Evolutionary conservation across 805 yeast species (phyloP).

Genomic region (Aciculoconidium aculeatum): DNA sequence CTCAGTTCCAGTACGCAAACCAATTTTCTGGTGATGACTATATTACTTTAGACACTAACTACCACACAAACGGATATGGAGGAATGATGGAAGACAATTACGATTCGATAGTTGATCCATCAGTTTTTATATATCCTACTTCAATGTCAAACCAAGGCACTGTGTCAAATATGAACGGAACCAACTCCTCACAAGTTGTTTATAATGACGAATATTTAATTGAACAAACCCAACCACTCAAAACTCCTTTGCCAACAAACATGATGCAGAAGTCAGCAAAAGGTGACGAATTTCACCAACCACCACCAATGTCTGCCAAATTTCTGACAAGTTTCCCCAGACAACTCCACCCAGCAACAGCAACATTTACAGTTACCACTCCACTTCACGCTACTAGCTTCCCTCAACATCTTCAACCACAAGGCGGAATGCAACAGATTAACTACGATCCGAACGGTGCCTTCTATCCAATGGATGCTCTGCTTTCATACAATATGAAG

Average conservation of each 20-base stretch:
- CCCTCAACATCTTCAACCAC: slow-evolving; percentile 4
- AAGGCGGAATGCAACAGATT: slow-evolving; percentile 3
- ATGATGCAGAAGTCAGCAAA: slow-evolving; percentile 9
- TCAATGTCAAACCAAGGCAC: slow-evolving; percentile 1
- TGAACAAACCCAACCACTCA: slow-evolving; percentile 45
- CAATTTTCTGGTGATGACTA: slow-evolving; percentile 16
- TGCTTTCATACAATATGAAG: slow-evolving; percentile 4
- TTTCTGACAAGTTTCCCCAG: slow-evolving; percentile 16
- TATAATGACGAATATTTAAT: slow-evolving; percentile 44
- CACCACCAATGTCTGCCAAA: slow-evolving; percentile 21
- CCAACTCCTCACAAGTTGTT: slow-evolving; percentile 25
- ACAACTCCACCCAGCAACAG: slow-evolving; percentile 5
- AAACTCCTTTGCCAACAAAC: slow-evolving; percentile 20
- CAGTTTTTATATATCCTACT: slow-evolving; percentile 14
- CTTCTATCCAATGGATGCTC: slow-evolving; percentile 4
- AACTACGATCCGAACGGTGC: slow-evolving; percentile 4
- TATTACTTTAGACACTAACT: slow-evolving; percentile 19
- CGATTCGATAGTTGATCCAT: slow-evolving; percentile 16
- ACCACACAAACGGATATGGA: slow-evolving; percentile 10
- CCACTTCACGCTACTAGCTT: slow-evolving; percentile 6
- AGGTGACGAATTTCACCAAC: slow-evolving; percentile 17
- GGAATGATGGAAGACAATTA: slow-evolving; percentile 13
- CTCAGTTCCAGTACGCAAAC: slow-evolving; percentile 7
- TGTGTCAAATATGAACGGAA: background rate
- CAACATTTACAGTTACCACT: slow-evolving; percentile 5